Percentiles rank a stretch among this genome's conserved stretches.
Conservation (phyloP, 2,329 filamentous ascomycete species). For the Fusarium sp. region DNA sequence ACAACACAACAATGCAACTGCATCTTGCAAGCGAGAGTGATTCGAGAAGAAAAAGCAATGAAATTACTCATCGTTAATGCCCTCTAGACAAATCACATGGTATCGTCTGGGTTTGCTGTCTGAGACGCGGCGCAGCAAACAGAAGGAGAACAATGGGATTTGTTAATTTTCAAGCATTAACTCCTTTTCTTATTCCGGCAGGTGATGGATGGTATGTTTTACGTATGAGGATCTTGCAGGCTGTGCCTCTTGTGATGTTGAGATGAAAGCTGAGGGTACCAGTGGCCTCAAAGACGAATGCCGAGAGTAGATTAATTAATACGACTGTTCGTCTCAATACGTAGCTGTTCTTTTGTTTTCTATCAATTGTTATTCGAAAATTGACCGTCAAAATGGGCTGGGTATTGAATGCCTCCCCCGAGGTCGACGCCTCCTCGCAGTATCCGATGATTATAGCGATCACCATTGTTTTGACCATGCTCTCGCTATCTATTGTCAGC, state of each 20-base stretch:
- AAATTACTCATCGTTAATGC: not conserved
- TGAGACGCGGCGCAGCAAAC: not conserved
- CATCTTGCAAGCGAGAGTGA: not conserved
- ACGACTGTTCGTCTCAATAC: not conserved
- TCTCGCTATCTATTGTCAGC: slow-evolving; percentile 57
- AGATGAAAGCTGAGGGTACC: not conserved
- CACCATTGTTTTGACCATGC: slow-evolving; percentile 56
- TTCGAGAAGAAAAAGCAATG: not conserved
- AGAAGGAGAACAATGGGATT: not conserved
- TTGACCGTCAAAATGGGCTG: slow-evolving; percentile 56
- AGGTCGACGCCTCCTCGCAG: slow-evolving; percentile 60
- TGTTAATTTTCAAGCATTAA: not conserved
- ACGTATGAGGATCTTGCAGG: not conserved
- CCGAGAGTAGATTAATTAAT: not conserved
- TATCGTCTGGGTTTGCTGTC: not conserved
- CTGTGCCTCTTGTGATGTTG: not conserved
- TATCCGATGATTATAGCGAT: slow-evolving; percentile 63
- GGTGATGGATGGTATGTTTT: not conserved
- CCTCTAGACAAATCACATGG: not conserved
- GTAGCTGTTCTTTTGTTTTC: not conserved
- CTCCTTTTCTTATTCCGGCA: not conserved
- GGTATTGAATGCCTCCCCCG: slow-evolving; percentile 62
- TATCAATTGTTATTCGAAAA: not conserved
- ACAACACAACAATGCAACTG: not conserved
- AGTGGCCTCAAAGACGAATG: no score